Conservation (phyloP, 2,329 filamentous ascomycete species). For the Colletotrichum lupini region DNA sequence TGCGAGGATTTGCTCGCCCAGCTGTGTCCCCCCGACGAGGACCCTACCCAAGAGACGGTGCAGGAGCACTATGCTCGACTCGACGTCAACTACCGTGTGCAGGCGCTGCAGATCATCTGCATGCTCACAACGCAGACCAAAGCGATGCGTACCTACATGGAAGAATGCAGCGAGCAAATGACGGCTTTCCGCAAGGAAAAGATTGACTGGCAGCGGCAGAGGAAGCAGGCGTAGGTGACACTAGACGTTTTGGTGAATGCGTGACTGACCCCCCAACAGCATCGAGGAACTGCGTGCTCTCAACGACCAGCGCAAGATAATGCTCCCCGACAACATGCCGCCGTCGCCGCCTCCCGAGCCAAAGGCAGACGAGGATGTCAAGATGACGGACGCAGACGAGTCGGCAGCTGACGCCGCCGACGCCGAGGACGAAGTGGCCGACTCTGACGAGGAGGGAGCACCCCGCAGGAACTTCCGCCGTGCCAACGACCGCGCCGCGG, state of each 20-base stretch:
- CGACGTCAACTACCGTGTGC: conserved; percentile 84
- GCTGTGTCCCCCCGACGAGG: conserved; percentile 81
- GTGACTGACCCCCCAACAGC: conserved; percentile 54
- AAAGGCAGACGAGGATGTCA: conserved; percentile 67
- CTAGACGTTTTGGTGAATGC: not conserved
- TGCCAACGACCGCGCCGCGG: conserved; percentile 75
- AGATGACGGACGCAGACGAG: conserved; percentile 73
- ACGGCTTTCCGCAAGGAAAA: conserved; percentile 95
- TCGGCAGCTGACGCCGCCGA: conserved; percentile 65
- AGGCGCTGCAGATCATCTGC: conserved; percentile 85
- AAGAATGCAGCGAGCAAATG: conserved; percentile 93
- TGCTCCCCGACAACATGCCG: conserved; percentile 78
- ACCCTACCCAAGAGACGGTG: conserved; percentile 81
- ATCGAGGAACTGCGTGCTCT: conserved; percentile 77
- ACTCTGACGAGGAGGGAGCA: conserved; percentile 76
- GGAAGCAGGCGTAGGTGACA: conserved; percentile 70
- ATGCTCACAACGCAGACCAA: conserved; percentile 89
- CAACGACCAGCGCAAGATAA: conserved; percentile 78
- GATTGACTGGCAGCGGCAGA: conserved; percentile 88
- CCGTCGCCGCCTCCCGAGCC: conserved; percentile 67
- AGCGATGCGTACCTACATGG: conserved; percentile 87
- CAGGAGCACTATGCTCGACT: conserved; percentile 77
- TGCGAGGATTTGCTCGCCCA: conserved; percentile 85
- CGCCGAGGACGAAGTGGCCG: conserved; percentile 68
- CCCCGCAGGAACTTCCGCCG: conserved; percentile 66